Conservation (phyloP, 495 filamentous ascomycete species). For the Penicillium goetzii region DNA sequence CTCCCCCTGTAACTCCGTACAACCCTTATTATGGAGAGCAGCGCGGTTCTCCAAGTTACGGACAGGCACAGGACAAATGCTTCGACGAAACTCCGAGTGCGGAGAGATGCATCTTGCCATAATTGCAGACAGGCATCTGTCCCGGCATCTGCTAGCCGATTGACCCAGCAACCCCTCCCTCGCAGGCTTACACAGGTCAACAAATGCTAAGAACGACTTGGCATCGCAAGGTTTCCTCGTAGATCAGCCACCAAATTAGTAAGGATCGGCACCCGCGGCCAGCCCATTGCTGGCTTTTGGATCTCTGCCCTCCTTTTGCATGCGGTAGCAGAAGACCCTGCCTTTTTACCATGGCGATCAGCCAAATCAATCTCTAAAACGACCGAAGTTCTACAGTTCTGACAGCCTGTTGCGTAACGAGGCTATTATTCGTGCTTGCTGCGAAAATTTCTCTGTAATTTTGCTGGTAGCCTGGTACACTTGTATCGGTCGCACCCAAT, state of each 20-base stretch:
- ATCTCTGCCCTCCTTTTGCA: slow-evolving; percentile 14
- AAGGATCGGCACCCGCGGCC: slow-evolving; percentile 20
- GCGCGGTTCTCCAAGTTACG: neutral
- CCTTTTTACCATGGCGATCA: neutral
- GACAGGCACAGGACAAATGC: neutral
- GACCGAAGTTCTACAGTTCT: neutral
- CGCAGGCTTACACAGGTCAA: neutral
- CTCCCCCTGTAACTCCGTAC: slow-evolving; percentile 1
- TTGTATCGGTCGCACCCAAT: slow-evolving; percentile 8
- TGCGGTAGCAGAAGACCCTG: slow-evolving; percentile 6
- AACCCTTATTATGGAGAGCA: neutral
- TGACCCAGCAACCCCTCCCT: slow-evolving; percentile 19
- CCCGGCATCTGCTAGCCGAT: neutral
- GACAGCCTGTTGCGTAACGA: too few species aligned
- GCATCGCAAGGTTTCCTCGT: slow-evolving; percentile 26
- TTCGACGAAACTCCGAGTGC: neutral
- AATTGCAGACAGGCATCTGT: neutral
- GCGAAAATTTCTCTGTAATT: slow-evolving; percentile 14
- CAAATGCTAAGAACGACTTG: slow-evolving; percentile 20
- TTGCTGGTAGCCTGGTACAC: neutral
- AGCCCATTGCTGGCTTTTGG: slow-evolving; percentile 14
- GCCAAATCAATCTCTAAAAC: neutral
- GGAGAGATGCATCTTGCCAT: neutral
- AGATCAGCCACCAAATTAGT: slow-evolving; percentile 20
- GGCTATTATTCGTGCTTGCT: neutral